phyloP scores from a whole-genome alignment of 495 filamentous ascomycete genomes.

The Apiosordaria backusii region DNA sequence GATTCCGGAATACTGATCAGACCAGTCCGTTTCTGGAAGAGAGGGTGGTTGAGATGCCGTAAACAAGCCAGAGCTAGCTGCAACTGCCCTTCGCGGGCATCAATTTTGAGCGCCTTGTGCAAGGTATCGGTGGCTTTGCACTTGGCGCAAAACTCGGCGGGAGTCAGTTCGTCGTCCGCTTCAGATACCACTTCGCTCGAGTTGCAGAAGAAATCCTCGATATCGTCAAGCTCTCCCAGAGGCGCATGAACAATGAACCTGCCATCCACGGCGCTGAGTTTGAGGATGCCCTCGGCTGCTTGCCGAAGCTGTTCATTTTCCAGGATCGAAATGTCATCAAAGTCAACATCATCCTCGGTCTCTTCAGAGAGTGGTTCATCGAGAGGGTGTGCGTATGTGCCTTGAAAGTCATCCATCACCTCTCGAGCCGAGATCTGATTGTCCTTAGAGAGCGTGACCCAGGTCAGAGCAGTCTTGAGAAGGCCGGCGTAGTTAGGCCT shows the following conservation, averaged over 20 bases:
- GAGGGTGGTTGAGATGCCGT: slow-evolving; percentile 26
- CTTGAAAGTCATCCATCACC: slow-evolving; percentile 29
- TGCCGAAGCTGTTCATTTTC: slow-evolving; percentile 23
- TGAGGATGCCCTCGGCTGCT: slow-evolving; percentile 21
- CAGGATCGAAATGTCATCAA: slow-evolving; percentile 12
- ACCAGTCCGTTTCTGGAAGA: slow-evolving; percentile 23
- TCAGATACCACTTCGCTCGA: not conserved
- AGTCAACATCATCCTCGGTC: not conserved
- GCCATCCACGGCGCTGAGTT: not conserved
- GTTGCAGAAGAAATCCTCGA: slow-evolving; percentile 21
- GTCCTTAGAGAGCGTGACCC: slow-evolving; percentile 17
- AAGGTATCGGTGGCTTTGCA: slow-evolving; percentile 12
- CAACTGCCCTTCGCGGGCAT: slow-evolving; percentile 21
- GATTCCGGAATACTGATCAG: slow-evolving; percentile 1
- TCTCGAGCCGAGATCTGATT: slow-evolving; percentile 13
- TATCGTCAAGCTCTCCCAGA: slow-evolving; percentile 1
- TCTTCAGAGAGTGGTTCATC: not conserved
- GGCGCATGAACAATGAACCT: slow-evolving; percentile 6
- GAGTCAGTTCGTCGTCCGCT: slow-evolving; percentile 2
- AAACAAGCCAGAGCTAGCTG: slow-evolving; percentile 24
- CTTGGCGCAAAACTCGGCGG: slow-evolving; percentile 16
- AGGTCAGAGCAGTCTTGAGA: slow-evolving; percentile 26
- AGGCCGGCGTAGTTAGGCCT: slow-evolving; percentile 28
- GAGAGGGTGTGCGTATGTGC: slow-evolving; percentile 11
- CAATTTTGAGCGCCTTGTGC: slow-evolving; percentile 14